phyloP scores from a whole-genome alignment of 164 flowering plant genomes.

The Pachysandra terminalis region DNA sequence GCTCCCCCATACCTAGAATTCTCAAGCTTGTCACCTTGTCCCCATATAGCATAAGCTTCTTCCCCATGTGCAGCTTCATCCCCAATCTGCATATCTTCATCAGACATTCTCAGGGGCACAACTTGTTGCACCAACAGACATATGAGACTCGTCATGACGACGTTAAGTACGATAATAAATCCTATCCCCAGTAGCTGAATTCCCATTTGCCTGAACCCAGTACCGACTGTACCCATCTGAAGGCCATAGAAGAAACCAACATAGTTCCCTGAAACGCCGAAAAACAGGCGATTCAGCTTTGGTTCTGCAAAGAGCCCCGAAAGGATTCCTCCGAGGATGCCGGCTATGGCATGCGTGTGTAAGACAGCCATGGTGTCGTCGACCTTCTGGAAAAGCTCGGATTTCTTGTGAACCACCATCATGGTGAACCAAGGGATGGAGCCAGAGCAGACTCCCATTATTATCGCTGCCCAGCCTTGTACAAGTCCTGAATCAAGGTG shows the following conservation, averaged over 20 bases:
- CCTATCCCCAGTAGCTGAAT: conserved; percentile 33
- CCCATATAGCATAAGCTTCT: conserved; percentile 40
- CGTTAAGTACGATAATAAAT: conserved; percentile 23
- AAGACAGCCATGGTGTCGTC: conserved; percentile 52
- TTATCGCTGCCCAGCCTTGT: conserved; percentile 42
- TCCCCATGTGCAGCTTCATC: conserved; percentile 40
- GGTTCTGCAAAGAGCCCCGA: conserved; percentile 39
- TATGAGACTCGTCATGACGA: conserved; percentile 25
- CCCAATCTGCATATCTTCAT: conserved; percentile 36
- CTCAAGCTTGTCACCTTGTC: conserved; percentile 25
- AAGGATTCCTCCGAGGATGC: conserved; percentile 37
- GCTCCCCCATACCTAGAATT: conserved; percentile 10
- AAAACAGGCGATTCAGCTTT: conserved; percentile 31
- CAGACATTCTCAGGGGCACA: conserved; percentile 35
- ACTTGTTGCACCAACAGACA: conserved; percentile 29
- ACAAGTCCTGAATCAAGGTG: conserved; percentile 28
- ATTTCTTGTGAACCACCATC: conserved; percentile 49
- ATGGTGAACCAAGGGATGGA: conserved; percentile 48
- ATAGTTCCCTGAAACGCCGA: conserved; percentile 1
- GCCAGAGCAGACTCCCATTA: conserved; percentile 38
- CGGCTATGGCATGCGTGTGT: conserved; percentile 47
- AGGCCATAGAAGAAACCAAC: conserved; percentile 39
- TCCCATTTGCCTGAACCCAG: conserved; percentile 35
- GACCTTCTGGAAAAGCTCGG: conserved; percentile 38
- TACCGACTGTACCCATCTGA: conserved; percentile 5